Evolutionary conservation across 768 basidiomycete species (phyloP), one percentile per base, ranked within the genome.

Genomic region (Galerina marginata): DNA sequence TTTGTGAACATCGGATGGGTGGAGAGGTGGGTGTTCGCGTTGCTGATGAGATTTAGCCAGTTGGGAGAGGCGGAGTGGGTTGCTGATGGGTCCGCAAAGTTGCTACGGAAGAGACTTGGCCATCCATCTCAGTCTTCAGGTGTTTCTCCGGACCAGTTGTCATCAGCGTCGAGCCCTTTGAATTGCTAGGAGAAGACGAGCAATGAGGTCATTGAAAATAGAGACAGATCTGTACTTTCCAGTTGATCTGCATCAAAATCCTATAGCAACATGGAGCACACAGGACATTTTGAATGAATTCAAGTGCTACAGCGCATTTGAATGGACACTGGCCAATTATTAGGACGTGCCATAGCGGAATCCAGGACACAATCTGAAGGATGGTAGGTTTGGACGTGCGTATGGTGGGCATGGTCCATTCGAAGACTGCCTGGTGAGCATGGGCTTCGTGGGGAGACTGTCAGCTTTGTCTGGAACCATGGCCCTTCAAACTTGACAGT

Each of bases 231-330:
- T 55, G 40, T 64, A 96, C 96, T 79, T 88, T 92, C 80, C 91
- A 90, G 67, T 99, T 99, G 50, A 98, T 82, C 2, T 97, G 97
- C 88, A 99, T 96, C 11, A 99, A 83, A n/a, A 96, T 87, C 85
- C 73, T 7, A 89, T 75, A 0, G 95, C 95, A 94, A 89, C 48
- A 93, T 69, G 0, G 95, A 93, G 73, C 92, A 93, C 14, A 90
- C 77, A 99, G 0, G 91, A 88, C 83, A 91, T 97, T 73, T 96
- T 96, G 83, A 94, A 91, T 76, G 99, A 99, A 65, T 90, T 93
- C 44, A 99, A 83, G 2, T 98, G 83, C 94, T 97, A 70, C 33
- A 40, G 47, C 2, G 49, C 50, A 44, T 55, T 23, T 6, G 43
- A 39, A 33, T 56, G 16, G 44, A 12, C n/a, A n/a, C 14, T n/a